Evolutionary conservation across 768 basidiomycete genomes (phyloP).

Genomic region (Boletus subparvulus): DNA sequence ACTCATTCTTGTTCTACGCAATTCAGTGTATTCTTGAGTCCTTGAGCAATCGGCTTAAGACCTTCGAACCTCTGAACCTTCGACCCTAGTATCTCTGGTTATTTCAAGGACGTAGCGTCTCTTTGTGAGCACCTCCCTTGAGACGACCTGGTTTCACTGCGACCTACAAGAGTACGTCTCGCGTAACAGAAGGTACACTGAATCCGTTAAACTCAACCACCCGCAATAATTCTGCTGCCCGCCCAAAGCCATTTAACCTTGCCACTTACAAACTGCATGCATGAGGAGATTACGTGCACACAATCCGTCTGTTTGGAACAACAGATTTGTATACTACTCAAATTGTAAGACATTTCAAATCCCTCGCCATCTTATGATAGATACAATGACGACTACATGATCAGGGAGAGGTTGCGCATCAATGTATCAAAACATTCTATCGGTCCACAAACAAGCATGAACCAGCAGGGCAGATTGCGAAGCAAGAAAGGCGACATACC

Average conservation of each 20-base stretch:
- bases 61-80: too few relatives aligned
- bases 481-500: constrained; percentile 12
- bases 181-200: too few relatives aligned
- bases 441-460: constrained; percentile 24
- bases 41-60: too few relatives aligned
- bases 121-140: too few relatives aligned
- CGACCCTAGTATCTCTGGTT: too few relatives aligned
- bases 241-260: constrained; percentile 30
- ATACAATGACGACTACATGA: not conserved
- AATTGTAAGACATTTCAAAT: constrained; percentile 32
- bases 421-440: constrained; percentile 30
- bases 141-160: too few relatives aligned
- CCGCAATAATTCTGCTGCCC: not conserved
- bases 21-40: too few relatives aligned
- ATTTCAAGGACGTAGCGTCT: too few relatives aligned
- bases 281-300: constrained; percentile 32
- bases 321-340: constrained; percentile 11
- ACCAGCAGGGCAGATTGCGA: constrained; percentile 2
- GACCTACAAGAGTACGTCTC: too few relatives aligned
- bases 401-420: constrained; percentile 38
- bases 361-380: not conserved
- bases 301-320: constrained; percentile 33
- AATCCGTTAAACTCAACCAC: not conserved
- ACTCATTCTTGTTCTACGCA: too few relatives aligned
- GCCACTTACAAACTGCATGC: constrained; percentile 36